Percentiles rank a stretch among this genome's conserved stretches.
phyloP scores from a whole-genome alignment of 148 eudicot genomes.

The Heliamphora exappendiculata region DNA sequence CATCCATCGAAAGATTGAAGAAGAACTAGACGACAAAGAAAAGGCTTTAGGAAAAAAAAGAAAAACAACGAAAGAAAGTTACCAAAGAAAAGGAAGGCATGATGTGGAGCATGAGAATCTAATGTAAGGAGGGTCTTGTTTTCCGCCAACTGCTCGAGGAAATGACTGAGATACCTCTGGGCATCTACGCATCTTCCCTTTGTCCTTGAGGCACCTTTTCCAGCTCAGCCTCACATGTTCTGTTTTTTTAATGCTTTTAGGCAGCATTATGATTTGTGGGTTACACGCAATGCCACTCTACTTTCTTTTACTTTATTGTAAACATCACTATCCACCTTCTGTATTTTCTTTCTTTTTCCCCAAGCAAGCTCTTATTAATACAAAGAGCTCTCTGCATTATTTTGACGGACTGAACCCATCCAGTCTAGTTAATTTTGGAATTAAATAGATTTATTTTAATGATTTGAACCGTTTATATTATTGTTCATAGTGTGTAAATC shows the following conservation, averaged over 20 bases:
- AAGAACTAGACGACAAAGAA: too few species aligned
- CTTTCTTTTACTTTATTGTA: conserved; percentile 9
- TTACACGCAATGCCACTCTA: conserved; percentile 28
- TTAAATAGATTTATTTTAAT: too few species aligned
- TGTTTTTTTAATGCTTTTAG: background rate
- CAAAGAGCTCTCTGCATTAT: too few species aligned
- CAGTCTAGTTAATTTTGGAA: too few species aligned
- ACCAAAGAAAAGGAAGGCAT: background rate
- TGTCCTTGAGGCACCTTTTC: conserved; percentile 3
- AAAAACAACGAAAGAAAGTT: too few species aligned
- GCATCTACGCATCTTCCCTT: conserved; percentile 2
- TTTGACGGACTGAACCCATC: too few species aligned
- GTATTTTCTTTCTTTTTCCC: background rate
- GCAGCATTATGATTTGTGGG: conserved; percentile 22
- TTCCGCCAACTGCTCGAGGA: background rate
- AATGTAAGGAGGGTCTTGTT: background rate
- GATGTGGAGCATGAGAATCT: background rate
- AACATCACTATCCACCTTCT: background rate
- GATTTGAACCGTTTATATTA: too few species aligned
- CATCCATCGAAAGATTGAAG: too few species aligned
- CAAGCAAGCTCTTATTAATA: background rate
- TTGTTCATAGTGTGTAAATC: too few species aligned
- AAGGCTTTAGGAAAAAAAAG: too few species aligned
- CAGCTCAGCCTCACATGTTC: conserved; percentile 30
- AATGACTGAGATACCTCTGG: background rate